Base-by-base conservation (phyloP, 768 basidiomycete species). In the Podaxis sp. region DNA sequence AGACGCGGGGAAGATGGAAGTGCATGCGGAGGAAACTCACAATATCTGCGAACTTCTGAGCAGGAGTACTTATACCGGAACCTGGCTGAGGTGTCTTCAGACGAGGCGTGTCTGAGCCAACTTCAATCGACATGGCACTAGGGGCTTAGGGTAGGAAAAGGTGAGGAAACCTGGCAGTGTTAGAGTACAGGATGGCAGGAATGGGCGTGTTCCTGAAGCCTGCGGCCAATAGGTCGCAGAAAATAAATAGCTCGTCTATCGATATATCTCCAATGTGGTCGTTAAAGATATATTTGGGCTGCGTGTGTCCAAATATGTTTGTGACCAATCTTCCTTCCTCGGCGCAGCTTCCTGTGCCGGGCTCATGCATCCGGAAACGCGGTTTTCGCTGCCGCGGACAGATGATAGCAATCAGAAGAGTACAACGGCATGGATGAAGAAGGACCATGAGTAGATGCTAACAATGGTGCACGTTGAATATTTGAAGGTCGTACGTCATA, bases 1-100 rank as follows among this genome's bases (percentile, higher is more conserved):
- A 74, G 33, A 77, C 73, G 36, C 71, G 77, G 55, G 80, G 80
- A 53, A 84, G 73, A 65, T 80, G 80, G 70, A 81, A 79, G 68
- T 80, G 82, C 81, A 82, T 82, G 41, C 60, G 53, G 59, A 65
- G 64, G 36, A 56, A 55, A 63, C 74, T 37, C 64, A 76, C 75
- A 26, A 75, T 57, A 58, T 73, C 73, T 64, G 67, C 66, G 66
- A 73, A 73, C 46, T 22, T 44, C 30, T 51, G 62, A 30, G 68
- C 67, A 8, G 74, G 73, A 6, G 72, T 75, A 65, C 56, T 70
- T 62, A 67, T 69, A 67, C 74, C 72, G 12, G 73, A 74, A 22
- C 61, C 49, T 40, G 51, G 40, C 33, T 60, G 65, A 7, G 66
- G 66, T 11, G 65, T 60, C 8, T n/a, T 46, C 8, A 63, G 55